Evolutionary conservation across 768 basidiomycete genomes (phyloP).

Genomic region (Dentipellis sp.): DNA sequence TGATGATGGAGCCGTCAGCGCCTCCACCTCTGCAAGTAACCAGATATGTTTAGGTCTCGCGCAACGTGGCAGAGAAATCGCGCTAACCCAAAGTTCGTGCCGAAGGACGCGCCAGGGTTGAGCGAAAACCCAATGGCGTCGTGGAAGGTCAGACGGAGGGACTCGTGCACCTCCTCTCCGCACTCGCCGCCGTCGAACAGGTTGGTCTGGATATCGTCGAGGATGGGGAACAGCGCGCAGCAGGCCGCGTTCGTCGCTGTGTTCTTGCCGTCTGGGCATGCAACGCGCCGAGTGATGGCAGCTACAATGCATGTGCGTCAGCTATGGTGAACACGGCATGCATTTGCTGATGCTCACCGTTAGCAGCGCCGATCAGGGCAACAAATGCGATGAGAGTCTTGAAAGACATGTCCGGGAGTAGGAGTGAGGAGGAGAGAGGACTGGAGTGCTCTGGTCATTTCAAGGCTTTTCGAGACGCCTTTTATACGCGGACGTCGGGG

Average conservation of each 20-base stretch:
- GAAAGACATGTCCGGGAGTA: not conserved
- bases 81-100: not conserved
- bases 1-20: slow-evolving; percentile 18
- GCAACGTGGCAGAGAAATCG: not conserved
- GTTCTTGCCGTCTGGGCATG: slow-evolving; percentile 21
- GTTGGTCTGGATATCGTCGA: slow-evolving; percentile 22
- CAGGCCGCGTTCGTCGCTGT: slow-evolving; percentile 21
- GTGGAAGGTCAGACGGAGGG: slow-evolving; percentile 21
- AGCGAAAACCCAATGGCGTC: slow-evolving; percentile 15
- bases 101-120: slow-evolving; percentile 1
- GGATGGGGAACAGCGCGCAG: slow-evolving; percentile 22
- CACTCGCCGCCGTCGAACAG: slow-evolving; percentile 21
- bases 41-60: not conserved
- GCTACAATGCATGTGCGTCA: slow-evolving; percentile 1
- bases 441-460: not conserved
- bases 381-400: slow-evolving; percentile 9
- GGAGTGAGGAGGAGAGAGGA: not conserved
- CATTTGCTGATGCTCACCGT: slow-evolving; percentile 4
- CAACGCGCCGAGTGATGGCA: slow-evolving; percentile 14
- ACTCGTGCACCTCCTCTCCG: slow-evolving; percentile 22
- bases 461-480: not conserved
- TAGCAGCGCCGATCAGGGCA: slow-evolving; percentile 9
- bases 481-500: not conserved
- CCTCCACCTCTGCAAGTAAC: slow-evolving; percentile 16
- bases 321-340: not conserved